Conservation (phyloP, 2,329 filamentous ascomycete genomes). For the Aureobasidium sp. region DNA sequence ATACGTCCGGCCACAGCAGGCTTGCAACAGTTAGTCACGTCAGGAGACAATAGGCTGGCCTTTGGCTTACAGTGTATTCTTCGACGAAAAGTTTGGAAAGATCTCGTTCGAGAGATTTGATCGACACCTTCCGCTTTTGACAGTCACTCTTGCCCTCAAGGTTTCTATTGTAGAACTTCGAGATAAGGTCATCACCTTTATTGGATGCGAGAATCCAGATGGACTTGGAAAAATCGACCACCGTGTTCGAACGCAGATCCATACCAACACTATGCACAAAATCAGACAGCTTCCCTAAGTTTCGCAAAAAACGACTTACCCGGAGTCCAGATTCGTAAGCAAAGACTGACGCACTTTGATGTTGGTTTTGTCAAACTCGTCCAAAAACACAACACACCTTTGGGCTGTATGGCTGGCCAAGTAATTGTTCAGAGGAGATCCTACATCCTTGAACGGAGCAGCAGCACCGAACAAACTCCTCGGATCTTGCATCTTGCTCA, state of each 20-base stretch:
- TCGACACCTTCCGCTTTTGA: not conserved
- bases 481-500: not conserved
- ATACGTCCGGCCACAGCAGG: conserved; percentile 33
- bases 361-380: conserved; percentile 47
- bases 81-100: not conserved
- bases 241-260: conserved; percentile 32
- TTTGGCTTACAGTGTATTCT: not conserved
- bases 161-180: conserved; percentile 33
- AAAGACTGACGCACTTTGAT: conserved; percentile 37
- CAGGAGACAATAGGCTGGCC: too few species aligned
- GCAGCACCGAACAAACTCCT: not conserved
- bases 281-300: not conserved
- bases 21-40: conserved; percentile 17
- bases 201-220: conserved; percentile 48
- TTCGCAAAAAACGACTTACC: conserved; percentile 28
- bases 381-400: conserved; percentile 42
- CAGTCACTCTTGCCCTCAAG: conserved; percentile 21
- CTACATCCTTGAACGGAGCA: conserved; percentile 19
- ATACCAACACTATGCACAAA: conserved; percentile 13
- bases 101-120: not conserved
- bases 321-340: conserved; percentile 40
- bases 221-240: conserved; percentile 38
- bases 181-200: conserved; percentile 34
- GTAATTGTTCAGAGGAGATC: conserved; percentile 44
- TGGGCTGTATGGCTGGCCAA: conserved; percentile 32